Conservation (phyloP, 2,329 filamentous ascomycete species). For the Westerdykella aurantiaca region DNA sequence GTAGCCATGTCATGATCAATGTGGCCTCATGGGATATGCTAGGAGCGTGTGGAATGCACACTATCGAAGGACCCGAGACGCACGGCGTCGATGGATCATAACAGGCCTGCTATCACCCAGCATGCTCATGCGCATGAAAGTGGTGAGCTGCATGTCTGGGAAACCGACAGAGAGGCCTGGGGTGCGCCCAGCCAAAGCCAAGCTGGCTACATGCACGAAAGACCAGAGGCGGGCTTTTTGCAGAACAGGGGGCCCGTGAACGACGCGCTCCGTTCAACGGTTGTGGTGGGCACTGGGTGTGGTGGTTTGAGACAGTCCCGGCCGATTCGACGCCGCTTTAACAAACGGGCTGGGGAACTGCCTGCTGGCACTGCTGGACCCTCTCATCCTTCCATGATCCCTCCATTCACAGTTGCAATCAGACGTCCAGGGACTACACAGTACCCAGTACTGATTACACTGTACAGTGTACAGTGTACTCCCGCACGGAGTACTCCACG, state of each 20-base stretch:
- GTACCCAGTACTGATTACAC: too few species aligned
- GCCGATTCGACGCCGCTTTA: constrained; percentile 25
- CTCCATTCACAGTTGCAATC: too few species aligned
- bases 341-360: background rate
- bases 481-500: too few species aligned
- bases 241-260: constrained; percentile 20
- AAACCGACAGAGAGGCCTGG: constrained; percentile 22
- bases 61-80: constrained; percentile 17
- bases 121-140: constrained; percentile 17
- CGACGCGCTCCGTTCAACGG: constrained; percentile 24
- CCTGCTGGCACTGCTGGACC: too few species aligned
- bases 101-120: constrained; percentile 17
- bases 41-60: constrained; percentile 10
- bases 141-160: constrained; percentile 22
- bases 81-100: constrained; percentile 14
- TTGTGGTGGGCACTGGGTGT: constrained; percentile 12
- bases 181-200: constrained; percentile 21
- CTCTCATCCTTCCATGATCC: too few species aligned
- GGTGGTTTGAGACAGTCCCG: constrained; percentile 15
- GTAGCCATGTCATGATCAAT: background rate
- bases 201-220: constrained; percentile 29
- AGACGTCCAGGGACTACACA: too few species aligned
- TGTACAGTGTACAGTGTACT: too few species aligned
- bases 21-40: background rate
- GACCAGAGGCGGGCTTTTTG: constrained; percentile 23